Evolutionary conservation across 176 grass and related monocot species (phyloP).

Genomic region (Paspalum notatum): DNA sequence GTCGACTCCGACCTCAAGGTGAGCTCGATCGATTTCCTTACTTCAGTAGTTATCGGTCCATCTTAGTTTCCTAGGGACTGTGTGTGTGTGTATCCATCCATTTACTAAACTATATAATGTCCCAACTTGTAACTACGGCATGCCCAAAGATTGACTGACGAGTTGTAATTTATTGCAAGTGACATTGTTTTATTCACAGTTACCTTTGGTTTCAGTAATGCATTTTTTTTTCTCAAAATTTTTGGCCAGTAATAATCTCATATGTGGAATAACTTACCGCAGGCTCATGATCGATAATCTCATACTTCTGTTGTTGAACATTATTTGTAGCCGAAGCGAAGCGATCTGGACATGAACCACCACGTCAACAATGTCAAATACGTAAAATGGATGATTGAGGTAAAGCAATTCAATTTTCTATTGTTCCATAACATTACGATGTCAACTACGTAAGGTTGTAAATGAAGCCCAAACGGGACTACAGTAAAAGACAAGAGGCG

Average conservation of each 20-base stretch:
- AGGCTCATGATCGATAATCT: background rate
- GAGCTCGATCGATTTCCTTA: background rate
- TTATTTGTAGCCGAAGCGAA: constrained; percentile 59
- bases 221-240: background rate
- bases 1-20: constrained; percentile 60
- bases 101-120: background rate
- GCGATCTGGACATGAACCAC: constrained; percentile 75
- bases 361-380: constrained; percentile 83
- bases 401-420: background rate
- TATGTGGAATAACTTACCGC: background rate
- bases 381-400: constrained; percentile 79
- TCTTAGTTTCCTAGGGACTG: background rate
- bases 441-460: too few relatives aligned
- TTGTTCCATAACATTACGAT: background rate
- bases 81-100: background rate
- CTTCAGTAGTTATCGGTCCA: background rate
- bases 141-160: background rate
- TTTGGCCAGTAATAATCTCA: background rate
- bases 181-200: background rate
- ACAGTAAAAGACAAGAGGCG: too few relatives aligned
- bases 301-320: constrained; percentile 16
- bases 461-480: too few relatives aligned
- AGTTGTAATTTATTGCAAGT: background rate
- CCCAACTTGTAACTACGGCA: background rate
- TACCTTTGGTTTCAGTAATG: background rate